Percentiles rank a stretch among this genome's conserved stretches.
phyloP scores from a whole-genome alignment of 192 early-diverging fungal species.

The Backusella circina region DNA sequence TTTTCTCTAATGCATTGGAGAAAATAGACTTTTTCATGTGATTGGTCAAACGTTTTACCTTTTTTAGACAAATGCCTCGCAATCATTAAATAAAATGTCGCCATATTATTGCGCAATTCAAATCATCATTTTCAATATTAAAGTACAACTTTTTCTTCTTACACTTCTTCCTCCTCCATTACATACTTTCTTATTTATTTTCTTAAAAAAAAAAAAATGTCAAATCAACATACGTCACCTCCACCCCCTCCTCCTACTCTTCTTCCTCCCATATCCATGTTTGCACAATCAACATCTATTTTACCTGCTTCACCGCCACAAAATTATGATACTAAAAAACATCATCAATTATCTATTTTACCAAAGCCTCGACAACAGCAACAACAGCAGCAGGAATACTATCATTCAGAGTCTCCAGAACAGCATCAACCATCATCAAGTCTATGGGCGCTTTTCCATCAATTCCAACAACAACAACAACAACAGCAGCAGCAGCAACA shows the following conservation, averaged over 20 bases:
- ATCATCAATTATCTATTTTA: neutral
- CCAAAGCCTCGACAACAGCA: neutral
- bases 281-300: slow-evolving; percentile 2
- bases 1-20: neutral
- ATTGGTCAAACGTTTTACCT: neutral
- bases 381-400: neutral
- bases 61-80: slow-evolving; percentile 3
- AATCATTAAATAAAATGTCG: slow-evolving; percentile 18
- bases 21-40: neutral
- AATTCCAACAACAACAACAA: slow-evolving; percentile 3
- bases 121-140: neutral
- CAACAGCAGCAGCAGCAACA: neutral
- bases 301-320: neutral
- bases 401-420: slow-evolving; percentile 11
- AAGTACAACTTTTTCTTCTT: neutral
- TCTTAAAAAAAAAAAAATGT: no score
- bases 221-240: neutral
- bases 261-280: slow-evolving; percentile 28
- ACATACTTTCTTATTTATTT: neutral
- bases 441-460: slow-evolving; percentile 6
- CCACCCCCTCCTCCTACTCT: neutral
- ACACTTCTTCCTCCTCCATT: neutral
- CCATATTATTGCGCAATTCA: slow-evolving; percentile 16
- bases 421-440: neutral
- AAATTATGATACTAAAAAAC: neutral